Evolutionary conservation across 305 asterid genomes (phyloP), one percentile per base, ranked within the genome.

Genomic region (Fraxinus greggii): DNA sequence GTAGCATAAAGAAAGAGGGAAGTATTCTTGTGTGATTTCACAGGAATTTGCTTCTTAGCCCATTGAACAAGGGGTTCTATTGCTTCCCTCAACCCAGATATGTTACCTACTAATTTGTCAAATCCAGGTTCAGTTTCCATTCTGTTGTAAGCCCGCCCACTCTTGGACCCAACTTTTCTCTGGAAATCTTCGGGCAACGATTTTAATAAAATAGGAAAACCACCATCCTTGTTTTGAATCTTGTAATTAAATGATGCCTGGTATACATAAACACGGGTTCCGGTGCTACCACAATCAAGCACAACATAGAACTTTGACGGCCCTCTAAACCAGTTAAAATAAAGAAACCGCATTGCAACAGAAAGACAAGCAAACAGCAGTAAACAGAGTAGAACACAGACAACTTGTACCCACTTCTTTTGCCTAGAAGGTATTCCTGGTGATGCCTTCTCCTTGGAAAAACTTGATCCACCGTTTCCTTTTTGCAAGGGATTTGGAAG

Each of bases 111-210:
- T 88, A 92, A 82, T 85, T 92, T 90, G 88, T 90, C 94, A 77
- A 92, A 88, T 8, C 94, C 96, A n/a, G 96, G 96, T 78, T 90
- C 94, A 31, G 94, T 89, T 83, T 92, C 96, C 96, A 92, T 90
- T 83, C 96, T 87, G 81, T 88, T 89, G 83, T 90, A 92, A 77
- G 96, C 96, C 80, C 96, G 89, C 59, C 93, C 88, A 73, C 86
- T 84, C 77, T 83, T 88, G 7, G 88, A 79, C 79, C 82, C 86
- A 69, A 88, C 78, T 80, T 85, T 90, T 77, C 84, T 86, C 83
- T 86, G 48, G 82, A 89, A 87, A 78, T 85, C 89, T 81, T 90
- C 93, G n/a, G 96, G 96, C 85, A 92, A 82, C 69, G 93, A 88
- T 83, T 81, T 90, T 79, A 92, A 56, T 63, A 81, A 61, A 81